Conservation (phyloP, 257 asterid genomes). For the Euphrasia confusa region DNA sequence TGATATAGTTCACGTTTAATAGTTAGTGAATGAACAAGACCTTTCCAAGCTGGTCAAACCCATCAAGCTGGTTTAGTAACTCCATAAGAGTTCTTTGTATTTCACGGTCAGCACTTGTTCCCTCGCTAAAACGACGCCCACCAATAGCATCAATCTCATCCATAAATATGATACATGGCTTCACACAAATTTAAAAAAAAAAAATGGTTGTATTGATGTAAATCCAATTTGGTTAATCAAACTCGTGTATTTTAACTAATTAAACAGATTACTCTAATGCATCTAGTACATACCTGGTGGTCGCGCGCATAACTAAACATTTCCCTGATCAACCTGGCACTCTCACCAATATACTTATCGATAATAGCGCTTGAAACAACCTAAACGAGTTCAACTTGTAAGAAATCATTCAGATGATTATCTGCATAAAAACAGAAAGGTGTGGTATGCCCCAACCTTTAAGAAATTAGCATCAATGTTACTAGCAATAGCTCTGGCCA, state of each 20-base stretch:
- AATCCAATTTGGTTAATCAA: too few relatives aligned
- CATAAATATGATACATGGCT: conserved; percentile 99
- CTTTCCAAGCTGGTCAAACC: conserved; percentile 97
- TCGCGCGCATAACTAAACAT: conserved; percentile 96
- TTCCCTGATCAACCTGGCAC: conserved; percentile 86
- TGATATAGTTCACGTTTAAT: conserved; percentile 10
- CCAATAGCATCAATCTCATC: conserved; percentile 98
- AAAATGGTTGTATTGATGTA: neutral
- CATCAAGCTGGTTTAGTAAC: conserved; percentile 91
- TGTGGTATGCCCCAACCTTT: conserved; percentile 52
- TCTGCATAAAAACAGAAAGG: too few relatives aligned
- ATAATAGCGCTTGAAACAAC: conserved; percentile 96
- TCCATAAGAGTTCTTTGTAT: conserved; percentile 97
- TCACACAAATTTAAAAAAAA: conserved; percentile 8
- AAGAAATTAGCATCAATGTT: conserved; percentile 94
- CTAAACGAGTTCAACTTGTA: conserved; percentile 34
- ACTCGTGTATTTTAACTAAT: neutral
- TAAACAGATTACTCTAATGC: too few relatives aligned
- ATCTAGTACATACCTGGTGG: conserved; percentile 63
- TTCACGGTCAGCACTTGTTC: conserved; percentile 98
- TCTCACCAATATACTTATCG: conserved; percentile 93
- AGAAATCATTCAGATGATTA: neutral
- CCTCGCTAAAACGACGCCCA: conserved; percentile 97
- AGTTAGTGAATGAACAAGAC: conserved; percentile 30
- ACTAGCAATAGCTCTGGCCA: conserved; percentile 98